Evolutionary conservation across 345 rosid genomes (phyloP).

Genomic region (Passiflora organensis): DNA sequence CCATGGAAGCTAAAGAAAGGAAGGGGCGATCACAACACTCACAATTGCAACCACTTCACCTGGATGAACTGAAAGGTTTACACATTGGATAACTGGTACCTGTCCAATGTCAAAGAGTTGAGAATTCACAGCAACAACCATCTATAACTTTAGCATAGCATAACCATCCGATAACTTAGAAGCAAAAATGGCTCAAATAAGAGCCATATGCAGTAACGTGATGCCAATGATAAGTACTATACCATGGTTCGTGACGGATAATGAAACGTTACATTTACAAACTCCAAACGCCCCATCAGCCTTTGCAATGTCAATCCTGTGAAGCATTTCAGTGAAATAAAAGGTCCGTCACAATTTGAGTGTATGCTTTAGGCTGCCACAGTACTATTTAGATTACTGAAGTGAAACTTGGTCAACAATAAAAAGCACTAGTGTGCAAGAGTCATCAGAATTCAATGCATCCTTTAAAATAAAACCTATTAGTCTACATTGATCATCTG

Average conservation of each 20-base stretch:
- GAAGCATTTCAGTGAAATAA: conserved; percentile 9
- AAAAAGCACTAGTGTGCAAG: too few species aligned
- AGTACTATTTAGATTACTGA: too few species aligned
- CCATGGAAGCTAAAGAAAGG: conserved; percentile 6
- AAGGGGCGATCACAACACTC: conserved; percentile 20
- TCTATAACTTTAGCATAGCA: neutral
- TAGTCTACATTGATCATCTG: too few species aligned
- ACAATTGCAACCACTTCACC: conserved; percentile 91
- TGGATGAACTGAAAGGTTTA: conserved; percentile 57
- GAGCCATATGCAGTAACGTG: neutral
- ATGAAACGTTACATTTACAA: conserved; percentile 55
- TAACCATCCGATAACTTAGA: neutral
- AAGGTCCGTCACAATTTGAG: neutral
- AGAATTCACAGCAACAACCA: neutral
- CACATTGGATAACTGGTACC: conserved; percentile 65
- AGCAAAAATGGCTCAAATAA: neutral
- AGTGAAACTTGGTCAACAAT: too few species aligned
- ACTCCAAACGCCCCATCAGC: conserved; percentile 57
- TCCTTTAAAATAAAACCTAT: too few species aligned
- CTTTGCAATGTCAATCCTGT: conserved; percentile 55
- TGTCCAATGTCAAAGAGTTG: conserved; percentile 21
- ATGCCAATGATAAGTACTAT: conserved; percentile 18
- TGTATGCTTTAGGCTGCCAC: too few species aligned
- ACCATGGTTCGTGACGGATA: conserved; percentile 68
- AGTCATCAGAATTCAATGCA: too few species aligned